Percentiles rank a stretch among this genome's conserved stretches.
phyloP scores from a whole-genome alignment of 1,139 yeast species.

The Taiozyma onychis region DNA sequence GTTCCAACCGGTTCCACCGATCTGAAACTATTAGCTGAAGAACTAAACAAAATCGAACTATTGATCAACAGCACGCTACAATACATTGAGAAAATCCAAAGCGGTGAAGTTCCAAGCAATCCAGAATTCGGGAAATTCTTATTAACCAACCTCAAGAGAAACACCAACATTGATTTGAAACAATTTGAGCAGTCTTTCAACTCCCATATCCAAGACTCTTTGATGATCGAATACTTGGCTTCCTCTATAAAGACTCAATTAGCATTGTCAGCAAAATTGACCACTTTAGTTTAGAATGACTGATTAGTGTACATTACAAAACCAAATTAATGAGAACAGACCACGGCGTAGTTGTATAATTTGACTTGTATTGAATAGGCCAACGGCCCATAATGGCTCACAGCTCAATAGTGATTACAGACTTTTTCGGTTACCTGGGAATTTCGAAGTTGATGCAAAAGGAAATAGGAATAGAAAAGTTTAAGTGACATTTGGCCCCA shows the following conservation, averaged over 20 bases:
- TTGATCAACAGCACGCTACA: slow-evolving; percentile 53
- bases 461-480: too few species aligned
- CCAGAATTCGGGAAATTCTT: slow-evolving; percentile 61
- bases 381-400: too few species aligned
- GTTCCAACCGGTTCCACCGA: slow-evolving; percentile 32
- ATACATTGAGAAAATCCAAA: slow-evolving; percentile 39
- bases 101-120: slow-evolving; percentile 42
- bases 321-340: neutral
- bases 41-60: slow-evolving; percentile 50
- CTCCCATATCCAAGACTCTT: slow-evolving; percentile 74
- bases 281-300: slow-evolving; percentile 31
- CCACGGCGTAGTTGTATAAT: too few species aligned
- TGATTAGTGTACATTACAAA: neutral
- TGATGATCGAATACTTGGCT: slow-evolving; percentile 79
- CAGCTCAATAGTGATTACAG: too few species aligned
- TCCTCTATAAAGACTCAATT: slow-evolving; percentile 83
- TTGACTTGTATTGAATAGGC: too few species aligned
- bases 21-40: slow-evolving; percentile 44
- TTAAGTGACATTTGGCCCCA: too few species aligned
- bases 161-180: slow-evolving; percentile 45
- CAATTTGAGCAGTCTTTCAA: slow-evolving; percentile 59
- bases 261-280: slow-evolving; percentile 71
- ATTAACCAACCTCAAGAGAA: slow-evolving; percentile 55
- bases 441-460: too few species aligned
- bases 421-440: too few species aligned